These are phyloP conservation scores for Paracorniculantispora psalliotae DNA, from an alignment of 2,329 filamentous ascomycete genomes.

Conservation along the genomic window DNA sequence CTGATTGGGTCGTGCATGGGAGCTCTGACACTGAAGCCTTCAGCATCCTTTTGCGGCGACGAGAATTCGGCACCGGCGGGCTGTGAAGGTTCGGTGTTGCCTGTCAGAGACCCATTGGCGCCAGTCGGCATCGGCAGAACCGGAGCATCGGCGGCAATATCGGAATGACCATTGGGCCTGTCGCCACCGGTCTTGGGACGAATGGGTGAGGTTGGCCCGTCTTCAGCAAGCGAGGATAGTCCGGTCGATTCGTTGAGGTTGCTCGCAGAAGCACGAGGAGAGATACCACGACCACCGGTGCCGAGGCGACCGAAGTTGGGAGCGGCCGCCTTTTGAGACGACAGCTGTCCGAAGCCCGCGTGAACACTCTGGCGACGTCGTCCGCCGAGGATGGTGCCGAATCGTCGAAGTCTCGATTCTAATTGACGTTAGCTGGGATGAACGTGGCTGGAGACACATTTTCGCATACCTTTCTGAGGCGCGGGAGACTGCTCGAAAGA, in stretches of 20 bases:
- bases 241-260: conserved; percentile 53
- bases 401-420: conserved; percentile 55
- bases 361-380: conserved; percentile 63
- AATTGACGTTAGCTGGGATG: conserved; percentile 22
- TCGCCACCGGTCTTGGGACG: conserved; percentile 12
- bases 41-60: conserved; percentile 57
- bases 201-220: conserved; percentile 30
- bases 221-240: conserved; percentile 54
- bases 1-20: conserved; percentile 62
- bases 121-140: neutral
- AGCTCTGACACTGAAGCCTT: conserved; percentile 71
- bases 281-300: conserved; percentile 53
- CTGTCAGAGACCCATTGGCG: neutral
- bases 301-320: conserved; percentile 57
- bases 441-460: neutral
- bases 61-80: conserved; percentile 32
- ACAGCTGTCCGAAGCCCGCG: conserved; percentile 54
- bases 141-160: neutral
- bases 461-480: conserved; percentile 7
- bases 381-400: conserved; percentile 63
- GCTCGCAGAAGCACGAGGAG: conserved; percentile 54
- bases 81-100: conserved; percentile 23
- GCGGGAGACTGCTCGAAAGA: conserved; percentile 17
- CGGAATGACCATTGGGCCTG: neutral
- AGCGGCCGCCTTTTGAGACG: conserved; percentile 45